Evolutionary conservation across 306 rosid species (phyloP), one percentile per base, ranked within the genome.

Genomic region (Lupinus albus): DNA sequence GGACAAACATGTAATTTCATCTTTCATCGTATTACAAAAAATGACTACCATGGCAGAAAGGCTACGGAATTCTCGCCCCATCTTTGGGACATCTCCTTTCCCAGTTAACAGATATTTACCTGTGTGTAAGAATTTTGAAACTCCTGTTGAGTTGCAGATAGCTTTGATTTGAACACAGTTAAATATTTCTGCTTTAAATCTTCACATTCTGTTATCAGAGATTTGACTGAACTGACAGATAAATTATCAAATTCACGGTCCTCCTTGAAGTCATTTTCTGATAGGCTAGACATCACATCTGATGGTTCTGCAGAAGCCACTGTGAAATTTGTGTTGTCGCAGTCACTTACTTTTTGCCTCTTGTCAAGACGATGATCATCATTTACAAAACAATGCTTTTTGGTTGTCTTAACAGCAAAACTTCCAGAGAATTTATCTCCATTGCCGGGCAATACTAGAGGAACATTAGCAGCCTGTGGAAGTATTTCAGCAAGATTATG

Each of bases 401-500:
- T 75, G 61, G 71, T 61, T 45, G 21, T 38, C 73, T 63, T 80
- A 59, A 54, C 70, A 49, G 52, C 78, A 32, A 78, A 69, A 75
- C 41, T 72, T 52, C 52, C 78, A 25, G 85, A 76, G 42, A 79
- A 18, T 49, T 64, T 57, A 32, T 77, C 78, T 67, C 69, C 72
- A 28, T 80, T 71, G 68, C 82, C 76, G 20, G 80, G 75, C 45
- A 66, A 68, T 59, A 21, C 64, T 33, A 68, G 70, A 39, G 74
- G 11, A 73, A 63, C 56, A 71, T 81, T 83, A 45, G 77, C 55
- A 69, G 73, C 79, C 61, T 52, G 80, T 28, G 96, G 86, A 4
- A 84, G 88, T 67, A 85, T 86, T 73, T 93, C 97, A 16, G 88
- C 82, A 75, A 93, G 91, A 84, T 93, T 93, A 75, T 90, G 90